Conservation (phyloP, 805 yeast species). For the Cyberlindnera galapagoensis region DNA sequence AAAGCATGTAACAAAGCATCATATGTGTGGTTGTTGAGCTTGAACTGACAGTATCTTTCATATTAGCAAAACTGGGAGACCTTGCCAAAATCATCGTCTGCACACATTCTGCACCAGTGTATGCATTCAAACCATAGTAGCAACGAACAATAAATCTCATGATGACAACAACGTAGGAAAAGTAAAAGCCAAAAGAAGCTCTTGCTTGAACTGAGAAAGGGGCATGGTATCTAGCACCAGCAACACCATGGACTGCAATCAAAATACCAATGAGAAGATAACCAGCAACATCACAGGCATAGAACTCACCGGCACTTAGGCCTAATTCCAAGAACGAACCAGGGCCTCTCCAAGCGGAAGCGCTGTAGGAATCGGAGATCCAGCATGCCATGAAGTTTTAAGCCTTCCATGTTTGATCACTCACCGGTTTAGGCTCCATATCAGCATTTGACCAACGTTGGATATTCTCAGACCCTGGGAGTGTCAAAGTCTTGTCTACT, state of each 20-base stretch:
- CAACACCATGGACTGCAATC: conserved; percentile 10
- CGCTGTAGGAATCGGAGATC: conserved; percentile 13
- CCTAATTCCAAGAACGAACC: conserved; percentile 13
- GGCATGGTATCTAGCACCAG: conserved; percentile 11
- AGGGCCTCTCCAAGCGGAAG: conserved; percentile 14
- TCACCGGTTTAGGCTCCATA: conserved; percentile 12
- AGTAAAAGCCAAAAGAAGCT: conserved; percentile 13
- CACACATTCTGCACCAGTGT: conserved; percentile 15
- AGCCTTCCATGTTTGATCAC: conserved; percentile 12
- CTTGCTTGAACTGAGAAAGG: conserved; percentile 12
- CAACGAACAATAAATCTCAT: conserved; percentile 13
- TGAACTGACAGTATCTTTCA: conserved; percentile 6
- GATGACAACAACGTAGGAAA: conserved; percentile 10
- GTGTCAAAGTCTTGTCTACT: no score
- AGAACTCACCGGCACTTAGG: conserved; percentile 10
- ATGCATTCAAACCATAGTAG: conserved; percentile 14
- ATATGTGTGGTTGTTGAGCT: conserved; percentile 9
- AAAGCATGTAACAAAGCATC: conserved; percentile 12
- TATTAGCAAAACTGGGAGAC: conserved; percentile 13
- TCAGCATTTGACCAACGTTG: conserved; percentile 9
- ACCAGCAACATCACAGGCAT: conserved; percentile 8
- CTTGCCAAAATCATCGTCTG: conserved; percentile 11
- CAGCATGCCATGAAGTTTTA: conserved; percentile 13
- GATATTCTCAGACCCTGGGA: no score
- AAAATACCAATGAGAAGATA: conserved; percentile 6